Evolutionary conservation across 2,329 filamentous ascomycete species (phyloP), one percentile per base, ranked within the genome.

Genomic region (Phyllachora maydis): DNA sequence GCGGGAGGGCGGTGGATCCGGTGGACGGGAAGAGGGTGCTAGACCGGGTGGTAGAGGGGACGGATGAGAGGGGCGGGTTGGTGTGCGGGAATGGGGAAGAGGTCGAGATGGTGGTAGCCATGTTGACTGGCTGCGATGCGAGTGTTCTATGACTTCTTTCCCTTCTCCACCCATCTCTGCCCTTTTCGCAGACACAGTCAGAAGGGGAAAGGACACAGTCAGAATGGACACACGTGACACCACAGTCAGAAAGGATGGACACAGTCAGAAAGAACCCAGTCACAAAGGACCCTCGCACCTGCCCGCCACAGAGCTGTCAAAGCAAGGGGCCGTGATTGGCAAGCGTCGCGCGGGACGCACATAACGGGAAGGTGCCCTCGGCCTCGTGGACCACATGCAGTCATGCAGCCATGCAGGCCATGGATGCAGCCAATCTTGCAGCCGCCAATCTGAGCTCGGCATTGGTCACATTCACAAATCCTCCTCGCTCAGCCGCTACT

Each of bases 1-100:
- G 65, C 0, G 66, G 66, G 0, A 41, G 35, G 23, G 66, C 65
- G 0, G 36, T 69, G 1, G 61, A 69, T 29, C 51, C 61, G 0
- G 38, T 28, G 0, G 40, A 47, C 10, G 57, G 57, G 1, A 28
- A 21, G 3, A 36, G 45, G 8, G 45, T 65, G 4, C 33, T 66
- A 16, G 47, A 45, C 1, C 41, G 27, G 21, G 26, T 33, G 3
- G 30, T 61, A 6, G 35, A 26, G 16, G 40, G 48, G 3, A 53
- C 55, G 14, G 56, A 61, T 23, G 60, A 65, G 32, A 49, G 49
- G 13, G 59, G 45, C 0, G 59, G 57, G 0, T 23, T 66, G 24
- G 38, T 63, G 0, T 65, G 57, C 28, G 61, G 61, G 2, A 61
- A 50, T 3, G 35, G 32, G 2, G 47, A 48, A n/a, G 60, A 62